Evolutionary conservation across 2,329 filamentous ascomycete species (phyloP), one percentile per base, ranked within the genome.

Genomic region (Colletotrichum sp.): DNA sequence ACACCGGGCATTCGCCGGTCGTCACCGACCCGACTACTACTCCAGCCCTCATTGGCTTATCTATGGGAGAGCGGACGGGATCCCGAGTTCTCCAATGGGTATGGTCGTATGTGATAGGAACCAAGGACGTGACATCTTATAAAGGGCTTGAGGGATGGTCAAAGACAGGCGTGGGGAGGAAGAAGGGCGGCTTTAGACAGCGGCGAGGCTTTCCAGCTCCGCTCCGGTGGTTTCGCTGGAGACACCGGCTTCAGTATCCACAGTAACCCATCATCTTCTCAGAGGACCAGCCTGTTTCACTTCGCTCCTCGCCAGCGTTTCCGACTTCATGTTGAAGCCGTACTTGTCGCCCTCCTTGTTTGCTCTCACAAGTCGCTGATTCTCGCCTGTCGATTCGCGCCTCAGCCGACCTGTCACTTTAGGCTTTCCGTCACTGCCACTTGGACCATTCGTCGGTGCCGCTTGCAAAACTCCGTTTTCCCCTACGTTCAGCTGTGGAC

Each of bases 101-200:
- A 48, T 48, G 38, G 38, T 48, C 38, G 38, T 48, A 48, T 48
- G 38, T 43, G 9, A 0, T 8, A 43, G 1, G n/a, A 3, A 5
- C 0, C 1, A 18, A 0, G 4, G 0, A 10, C 7, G 3, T 6
- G 4, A 43, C 38, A n/a, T 18, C 1, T n/a, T n/a, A 43, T 43
- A 2, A 43, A 6, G 38, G 38, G 38, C 16, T 36, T 36, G 16
- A 9, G 8, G 9, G 38, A 43, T 18, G 38, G 38, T 48, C 18
- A n/a, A 18, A 18, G 18, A 48, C 38, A 48, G 18, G 9, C 18
- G 18, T n/a, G 18, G 38, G 18, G 9, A n/a, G 9, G 9, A n/a
- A n/a, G 18, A n/a, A 43, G 38, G 9, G 18, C 8, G 38, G 18
- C 38, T 18, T 18, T 9, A 24, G 18, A n/a, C 18, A n/a, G 18